Evolutionary conservation across 169 alveolate genomes (phyloP), one percentile per base, ranked within the genome.

Genomic region (Babesia ovata): DNA sequence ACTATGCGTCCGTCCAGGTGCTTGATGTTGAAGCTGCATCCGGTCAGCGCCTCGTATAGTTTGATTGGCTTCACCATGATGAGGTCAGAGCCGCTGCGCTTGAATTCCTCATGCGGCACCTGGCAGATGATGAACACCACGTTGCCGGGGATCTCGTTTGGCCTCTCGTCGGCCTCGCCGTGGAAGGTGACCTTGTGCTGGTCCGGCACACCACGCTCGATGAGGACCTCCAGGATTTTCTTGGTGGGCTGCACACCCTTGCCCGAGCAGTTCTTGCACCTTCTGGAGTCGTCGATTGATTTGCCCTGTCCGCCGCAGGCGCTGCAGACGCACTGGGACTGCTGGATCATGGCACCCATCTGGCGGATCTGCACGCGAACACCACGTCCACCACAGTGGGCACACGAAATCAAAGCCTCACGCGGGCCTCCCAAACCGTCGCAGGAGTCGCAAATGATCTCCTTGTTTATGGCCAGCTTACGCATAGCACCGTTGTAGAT

Each of bases 341-440:
- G 96, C 22, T 95, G 96, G 63, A 93, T 93, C 95, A 94, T 94
- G 28, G 98, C 96, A 2, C 98, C 98, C 76, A 93, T 85, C 70
- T 94, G 95, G 53, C 93, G 85, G 85, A 96, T 91, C 60, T 92
- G 96, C 9, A 91, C 92, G 16, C 95, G 86, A 17, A 92, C 86
- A 17, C 98, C 96, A 48, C 93, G 95, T 28, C 99, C 99, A 70
- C 96, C 93, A 84, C 99, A 98, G 58, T 86, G 94, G 42, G 69
- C 77, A 79, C 99, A 98, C n/a, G 92, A 91, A 54, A 90, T 88
- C 36, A 94, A 90, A 7, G 97, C 97, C 53, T 94, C 97, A 70
- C 95, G 93, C 0, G 98, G 95, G 0, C 99, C 99, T 2, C 99
- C 99, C 63, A 85, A 91, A 42, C 99, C 99, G 63, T 96, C 97